Conservation (phyloP, 2,329 filamentous ascomycete genomes). For the Paraphaeosphaeria sporulosa region DNA sequence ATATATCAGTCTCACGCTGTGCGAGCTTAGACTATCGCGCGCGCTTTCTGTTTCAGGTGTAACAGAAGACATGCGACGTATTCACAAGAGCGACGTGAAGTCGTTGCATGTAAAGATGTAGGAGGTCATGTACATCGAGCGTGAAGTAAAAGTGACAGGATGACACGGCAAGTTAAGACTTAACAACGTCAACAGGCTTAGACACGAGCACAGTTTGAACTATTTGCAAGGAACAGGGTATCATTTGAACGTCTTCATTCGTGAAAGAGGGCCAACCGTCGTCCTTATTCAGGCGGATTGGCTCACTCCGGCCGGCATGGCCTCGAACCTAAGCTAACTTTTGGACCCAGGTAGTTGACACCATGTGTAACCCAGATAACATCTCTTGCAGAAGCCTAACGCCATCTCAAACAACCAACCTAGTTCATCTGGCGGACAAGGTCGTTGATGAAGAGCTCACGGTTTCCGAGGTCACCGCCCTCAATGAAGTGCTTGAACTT, state of each 20-base stretch:
- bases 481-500: slow-evolving; percentile 99
- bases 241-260: slow-evolving; percentile 11
- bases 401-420: slow-evolving; percentile 37
- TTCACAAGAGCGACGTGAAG: no score
- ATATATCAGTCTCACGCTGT: no score
- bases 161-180: neutral
- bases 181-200: neutral
- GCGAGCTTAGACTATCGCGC: no score
- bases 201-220: neutral
- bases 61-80: no score
- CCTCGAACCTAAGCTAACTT: slow-evolving; percentile 12
- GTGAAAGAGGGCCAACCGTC: slow-evolving; percentile 10
- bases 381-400: slow-evolving; percentile 31
- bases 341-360: slow-evolving; percentile 12
- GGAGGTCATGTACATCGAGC: no score
- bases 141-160: no score
- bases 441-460: slow-evolving; percentile 96
- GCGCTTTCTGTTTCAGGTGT: no score
- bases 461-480: slow-evolving; percentile 98
- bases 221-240: neutral
- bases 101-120: no score
- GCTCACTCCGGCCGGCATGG: neutral
- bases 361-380: slow-evolving; percentile 10
- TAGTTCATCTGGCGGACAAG: slow-evolving; percentile 99
- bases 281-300: slow-evolving; percentile 2